Conservation (phyloP, 164 flowering plant genomes). For the Tetrastigma voinierianum region DNA sequence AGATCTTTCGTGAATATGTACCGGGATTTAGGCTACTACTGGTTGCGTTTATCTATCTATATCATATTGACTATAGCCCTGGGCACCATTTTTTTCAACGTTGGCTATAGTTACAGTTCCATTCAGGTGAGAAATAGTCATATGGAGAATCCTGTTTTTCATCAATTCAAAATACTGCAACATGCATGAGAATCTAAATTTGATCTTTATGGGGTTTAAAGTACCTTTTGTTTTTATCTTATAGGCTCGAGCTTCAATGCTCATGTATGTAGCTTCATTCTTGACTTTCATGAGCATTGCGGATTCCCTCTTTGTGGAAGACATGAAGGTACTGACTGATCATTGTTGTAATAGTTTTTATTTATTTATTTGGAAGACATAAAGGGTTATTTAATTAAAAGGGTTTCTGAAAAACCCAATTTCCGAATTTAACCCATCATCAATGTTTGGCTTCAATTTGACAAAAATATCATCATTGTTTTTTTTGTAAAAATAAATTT, state of each 20-base stretch:
- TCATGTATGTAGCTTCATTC: conserved; percentile 36
- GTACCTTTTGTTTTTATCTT: neutral
- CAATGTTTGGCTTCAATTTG: too few species aligned
- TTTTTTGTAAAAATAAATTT: too few species aligned
- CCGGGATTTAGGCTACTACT: conserved; percentile 39
- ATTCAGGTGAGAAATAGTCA: conserved; percentile 29
- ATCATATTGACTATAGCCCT: conserved; percentile 28
- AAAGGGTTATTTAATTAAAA: too few species aligned
- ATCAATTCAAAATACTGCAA: too few species aligned
- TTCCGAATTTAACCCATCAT: too few species aligned
- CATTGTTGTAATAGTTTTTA: too few species aligned
- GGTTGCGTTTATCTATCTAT: conserved; percentile 41
- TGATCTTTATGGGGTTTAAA: too few species aligned
- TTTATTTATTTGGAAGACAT: too few species aligned
- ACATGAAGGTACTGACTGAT: conserved; percentile 63
- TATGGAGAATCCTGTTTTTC: too few species aligned
- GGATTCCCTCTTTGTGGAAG: conserved; percentile 66
- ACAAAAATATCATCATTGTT: too few species aligned
- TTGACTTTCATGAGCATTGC: conserved; percentile 47
- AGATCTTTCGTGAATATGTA: conserved; percentile 44
- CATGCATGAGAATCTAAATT: too few species aligned
- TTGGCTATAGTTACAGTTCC: conserved; percentile 27
- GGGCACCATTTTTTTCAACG: conserved; percentile 33
- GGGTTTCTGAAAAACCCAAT: too few species aligned
- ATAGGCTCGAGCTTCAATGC: conserved; percentile 49